Base-by-base conservation (phyloP, 345 rosid species). In the Cardamine resedifolia region DNA sequence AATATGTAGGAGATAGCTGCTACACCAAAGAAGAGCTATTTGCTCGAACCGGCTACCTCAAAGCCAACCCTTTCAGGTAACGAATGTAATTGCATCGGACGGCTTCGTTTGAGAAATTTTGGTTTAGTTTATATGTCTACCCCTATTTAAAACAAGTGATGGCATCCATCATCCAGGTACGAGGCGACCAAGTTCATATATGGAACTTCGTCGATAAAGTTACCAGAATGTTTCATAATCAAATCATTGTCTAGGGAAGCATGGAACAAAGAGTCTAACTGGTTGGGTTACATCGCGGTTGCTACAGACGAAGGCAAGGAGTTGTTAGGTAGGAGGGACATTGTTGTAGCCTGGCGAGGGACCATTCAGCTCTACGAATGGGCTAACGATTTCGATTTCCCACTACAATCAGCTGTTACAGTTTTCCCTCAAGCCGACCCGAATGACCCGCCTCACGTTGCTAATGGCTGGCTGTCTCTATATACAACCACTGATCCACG, bases 291-390 rank as follows among this genome's bases (percentile, higher is more conserved):
- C 59, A 70, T 82, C 5, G 86, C 84, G 5, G 86, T 86, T 66
- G 72, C 83, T 21, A 86, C 87, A 49, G 81, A 83, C 20, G 80
- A 83, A 60, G 90, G 83, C 5, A 82, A 70, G 48, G 50, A 16
- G 7, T 43, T 28, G 66, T 49, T 83, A 23, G 88, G 88, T 30
- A 79, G 88, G 60, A 81, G 88, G 66, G 86, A 83, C 45, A 83
- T 83, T 41, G 75, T 83, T 64, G 71, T 85, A 61, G 70, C 86
- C 3, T 83, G 88, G 88, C 72, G 84, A 68, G 88, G 88, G 30
- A 83, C 85, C 20, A 24, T 81, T 38, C 82, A 62, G 34, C 9
- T 21, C 7, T 66, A 58, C 0, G 83, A 85, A 38, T 82, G 81
- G 86, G 56, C 65, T 53, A 77, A 71, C 19, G 79, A 23, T 69